Base-by-base conservation (phyloP, 441 rosid species). In the Arabidopsis lyrata region DNA sequence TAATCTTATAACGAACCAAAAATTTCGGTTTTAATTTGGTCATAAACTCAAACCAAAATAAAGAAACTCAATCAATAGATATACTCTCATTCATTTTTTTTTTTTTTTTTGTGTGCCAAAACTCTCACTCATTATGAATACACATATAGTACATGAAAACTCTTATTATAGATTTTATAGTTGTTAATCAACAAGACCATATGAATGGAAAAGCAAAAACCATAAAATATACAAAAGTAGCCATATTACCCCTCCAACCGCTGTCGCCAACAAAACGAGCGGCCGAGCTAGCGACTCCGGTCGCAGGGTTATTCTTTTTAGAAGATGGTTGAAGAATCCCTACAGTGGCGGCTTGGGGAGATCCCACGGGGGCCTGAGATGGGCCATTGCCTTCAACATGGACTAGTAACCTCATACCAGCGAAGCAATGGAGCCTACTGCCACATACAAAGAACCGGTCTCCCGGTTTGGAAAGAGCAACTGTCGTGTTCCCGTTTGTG, bases 371-470 rank as follows among this genome's bases (percentile, higher is more conserved):
- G n/a, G 74, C 79, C 0, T 91, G 81, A 4, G 90, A 77, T 70
- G 78, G 45, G 11, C 87, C 73, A 35, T 80, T 79, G 13, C 73
- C 89, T 74, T 56, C 64, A 6, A 85, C 89, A 16, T 81, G 65
- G n/a, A 87, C 90, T 53, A 36, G 83, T 15, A 94, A 85, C 81
- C 81, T 94, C 99, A 92, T 86, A 35, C 99, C 99, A n/a, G 95
- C 89, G 4, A 90, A 80, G 79, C 99, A 95, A 54, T 87, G 76
- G 16, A 95, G 77, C 82, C 60, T 76, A 81, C 86, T 88, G 0
- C 92, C 97, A 11, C 85, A 76, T 8, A 84, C 47, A 59, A 95
- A 95, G 67, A 85, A 95, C 73, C 86, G 70, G 3, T 71, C 29
- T 5, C 93, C 97, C 0, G 90, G 85, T 9, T 80, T 73, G 5